Conservation (phyloP, 2,329 filamentous ascomycete species). For the Beauveria australis region DNA sequence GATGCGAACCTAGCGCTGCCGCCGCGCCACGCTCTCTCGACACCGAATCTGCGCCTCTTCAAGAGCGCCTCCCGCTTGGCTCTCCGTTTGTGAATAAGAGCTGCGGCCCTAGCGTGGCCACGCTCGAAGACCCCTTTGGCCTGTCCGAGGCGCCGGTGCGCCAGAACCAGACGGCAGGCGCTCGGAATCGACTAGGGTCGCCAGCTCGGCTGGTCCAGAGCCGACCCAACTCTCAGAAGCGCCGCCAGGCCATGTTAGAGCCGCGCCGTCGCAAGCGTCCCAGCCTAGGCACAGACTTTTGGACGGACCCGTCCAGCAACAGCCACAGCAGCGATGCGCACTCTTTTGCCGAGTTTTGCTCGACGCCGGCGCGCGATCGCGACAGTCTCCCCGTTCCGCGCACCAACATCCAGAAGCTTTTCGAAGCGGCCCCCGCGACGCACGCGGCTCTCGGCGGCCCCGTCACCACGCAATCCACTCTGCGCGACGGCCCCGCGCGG, state of each 20-base stretch:
- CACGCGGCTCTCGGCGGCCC: slow-evolving; percentile 14
- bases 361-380: slow-evolving; percentile 22
- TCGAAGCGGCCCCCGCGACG: slow-evolving; percentile 21
- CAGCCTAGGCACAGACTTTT: slow-evolving; percentile 46
- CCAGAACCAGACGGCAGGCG: slow-evolving; percentile 42
- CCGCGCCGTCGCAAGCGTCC: slow-evolving; percentile 43
- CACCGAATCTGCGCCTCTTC: slow-evolving; percentile 14
- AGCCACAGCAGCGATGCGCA: slow-evolving; percentile 15
- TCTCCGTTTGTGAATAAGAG: slow-evolving; percentile 51
- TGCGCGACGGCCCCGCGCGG: slow-evolving; percentile 29
- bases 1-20: slow-evolving; percentile 11
- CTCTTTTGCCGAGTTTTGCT: slow-evolving; percentile 26
- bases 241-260: slow-evolving; percentile 39
- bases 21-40: slow-evolving; percentile 16
- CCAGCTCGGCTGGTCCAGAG: slow-evolving; percentile 43
- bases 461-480: slow-evolving; percentile 15
- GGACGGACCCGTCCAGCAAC: slow-evolving; percentile 34
- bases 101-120: slow-evolving; percentile 54
- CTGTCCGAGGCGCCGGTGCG: slow-evolving; percentile 26
- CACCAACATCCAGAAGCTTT: slow-evolving; percentile 33
- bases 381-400: slow-evolving; percentile 34
- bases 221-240: slow-evolving; percentile 47
- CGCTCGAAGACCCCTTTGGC: slow-evolving; percentile 32
- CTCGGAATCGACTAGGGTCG: slow-evolving; percentile 41
- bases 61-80: slow-evolving; percentile 33